Evolutionary conservation across 1,284 basidiomycete species (phyloP).

Genomic region (Ganoderma meredithae): DNA sequence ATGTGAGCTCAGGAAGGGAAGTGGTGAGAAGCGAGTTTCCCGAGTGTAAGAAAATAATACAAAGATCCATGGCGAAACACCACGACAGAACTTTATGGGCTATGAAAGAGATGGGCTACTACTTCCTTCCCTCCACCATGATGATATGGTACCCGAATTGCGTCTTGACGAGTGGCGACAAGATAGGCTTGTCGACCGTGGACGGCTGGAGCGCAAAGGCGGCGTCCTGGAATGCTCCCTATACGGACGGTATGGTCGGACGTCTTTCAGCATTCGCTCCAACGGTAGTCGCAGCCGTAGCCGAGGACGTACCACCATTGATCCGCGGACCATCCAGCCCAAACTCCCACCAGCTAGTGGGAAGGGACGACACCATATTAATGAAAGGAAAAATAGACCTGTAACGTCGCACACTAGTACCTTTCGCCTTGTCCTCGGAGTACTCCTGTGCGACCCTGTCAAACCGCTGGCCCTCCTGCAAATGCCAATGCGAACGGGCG

Average conservation of each 20-base stretch:
- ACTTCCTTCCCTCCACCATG: constrained; percentile 85
- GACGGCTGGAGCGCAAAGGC: constrained; percentile 83
- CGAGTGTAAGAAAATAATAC: neutral
- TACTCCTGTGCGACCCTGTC: constrained; percentile 89
- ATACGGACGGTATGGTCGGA: neutral
- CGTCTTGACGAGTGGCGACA: constrained; percentile 80
- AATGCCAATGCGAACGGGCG: no score
- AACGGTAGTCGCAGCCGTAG: neutral
- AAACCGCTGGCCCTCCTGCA: constrained; percentile 76
- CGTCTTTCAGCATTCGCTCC: no score
- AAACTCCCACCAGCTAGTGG: constrained; percentile 77
- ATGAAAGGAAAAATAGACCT: neutral
- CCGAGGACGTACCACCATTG: constrained; percentile 66
- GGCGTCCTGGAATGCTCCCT: constrained; percentile 83
- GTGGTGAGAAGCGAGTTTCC: neutral
- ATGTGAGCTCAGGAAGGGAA: neutral
- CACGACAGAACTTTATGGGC: neutral
- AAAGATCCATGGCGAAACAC: neutral
- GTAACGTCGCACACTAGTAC: constrained; percentile 44
- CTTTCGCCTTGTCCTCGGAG: constrained; percentile 89
- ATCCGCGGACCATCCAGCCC: constrained; percentile 85
- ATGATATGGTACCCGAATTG: constrained; percentile 88
- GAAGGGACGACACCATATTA: neutral
- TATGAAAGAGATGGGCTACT: constrained; percentile 47
- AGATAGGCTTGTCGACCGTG: constrained; percentile 75